phyloP scores from a whole-genome alignment of 2,329 filamentous ascomycete genomes.

The Epichloe sp. region DNA sequence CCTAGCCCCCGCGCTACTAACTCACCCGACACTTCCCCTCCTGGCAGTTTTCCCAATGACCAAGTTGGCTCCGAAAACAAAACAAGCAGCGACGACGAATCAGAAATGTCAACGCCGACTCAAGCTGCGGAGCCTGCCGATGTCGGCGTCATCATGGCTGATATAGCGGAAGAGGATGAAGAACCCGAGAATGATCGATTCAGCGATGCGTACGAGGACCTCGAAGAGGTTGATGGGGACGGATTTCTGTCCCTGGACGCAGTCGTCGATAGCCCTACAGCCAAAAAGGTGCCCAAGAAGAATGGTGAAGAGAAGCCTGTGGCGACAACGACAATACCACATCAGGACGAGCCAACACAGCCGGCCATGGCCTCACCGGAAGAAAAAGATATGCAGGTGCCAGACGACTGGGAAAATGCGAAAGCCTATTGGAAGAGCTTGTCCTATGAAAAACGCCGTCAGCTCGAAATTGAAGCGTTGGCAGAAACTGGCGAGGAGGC shows the following conservation, averaged over 20 bases:
- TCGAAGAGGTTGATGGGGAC: constrained; percentile 48
- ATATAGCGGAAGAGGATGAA: constrained; percentile 28
- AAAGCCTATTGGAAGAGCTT: constrained; percentile 59
- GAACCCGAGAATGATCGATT: constrained; percentile 47
- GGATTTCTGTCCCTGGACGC: constrained; percentile 65
- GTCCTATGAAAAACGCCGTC: constrained; percentile 46
- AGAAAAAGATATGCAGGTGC: constrained; percentile 4
- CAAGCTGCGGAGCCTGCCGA: constrained; percentile 10
- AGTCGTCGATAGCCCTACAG: constrained; percentile 47
- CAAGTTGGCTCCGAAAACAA: neutral
- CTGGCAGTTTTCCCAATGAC: constrained; percentile 4
- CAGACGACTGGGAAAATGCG: constrained; percentile 51
- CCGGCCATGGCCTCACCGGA: neutral
- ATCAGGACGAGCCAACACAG: neutral
- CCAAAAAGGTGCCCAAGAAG: constrained; percentile 13
- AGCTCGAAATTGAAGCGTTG: constrained; percentile 44
- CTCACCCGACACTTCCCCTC: neutral
- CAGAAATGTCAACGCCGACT: constrained; percentile 6
- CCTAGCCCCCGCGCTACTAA: neutral
- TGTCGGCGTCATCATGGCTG: constrained; percentile 16
- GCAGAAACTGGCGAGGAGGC: constrained; percentile 38
- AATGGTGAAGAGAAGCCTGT: constrained; percentile 5
- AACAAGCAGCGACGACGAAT: neutral
- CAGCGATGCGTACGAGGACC: constrained; percentile 65
- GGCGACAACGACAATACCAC: neutral